Conservation (phyloP, 2,329 filamentous ascomycete genomes). For the Microsporum ferrugineum region DNA sequence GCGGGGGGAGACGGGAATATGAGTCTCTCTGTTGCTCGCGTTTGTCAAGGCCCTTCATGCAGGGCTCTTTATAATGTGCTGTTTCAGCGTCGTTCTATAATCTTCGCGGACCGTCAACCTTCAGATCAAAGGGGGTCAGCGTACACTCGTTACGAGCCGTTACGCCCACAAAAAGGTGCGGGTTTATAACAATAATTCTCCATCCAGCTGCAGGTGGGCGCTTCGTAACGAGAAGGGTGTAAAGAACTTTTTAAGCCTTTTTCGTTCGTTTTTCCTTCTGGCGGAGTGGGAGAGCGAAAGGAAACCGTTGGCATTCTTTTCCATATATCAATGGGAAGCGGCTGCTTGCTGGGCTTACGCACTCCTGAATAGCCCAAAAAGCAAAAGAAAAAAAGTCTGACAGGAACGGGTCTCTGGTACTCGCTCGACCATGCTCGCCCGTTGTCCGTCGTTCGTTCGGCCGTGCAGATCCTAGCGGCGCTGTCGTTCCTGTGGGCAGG, state of each 20-base stretch:
- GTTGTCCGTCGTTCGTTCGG: neutral
- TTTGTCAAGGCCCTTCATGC: neutral
- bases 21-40: neutral
- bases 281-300: neutral
- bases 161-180: neutral
- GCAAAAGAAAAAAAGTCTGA: neutral
- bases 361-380: neutral
- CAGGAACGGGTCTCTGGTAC: neutral
- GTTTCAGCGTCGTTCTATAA: neutral
- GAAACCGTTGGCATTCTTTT: neutral
- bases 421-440: neutral
- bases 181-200: neutral
- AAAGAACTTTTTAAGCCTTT: neutral
- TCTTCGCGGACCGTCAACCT: neutral
- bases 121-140: too few species aligned
- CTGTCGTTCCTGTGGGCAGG: neutral
- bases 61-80: neutral
- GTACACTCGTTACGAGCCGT: neutral
- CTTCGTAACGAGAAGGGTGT: neutral
- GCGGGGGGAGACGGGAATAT: neutral
- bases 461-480: neutral
- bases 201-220: neutral
- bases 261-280: constrained; percentile 2
- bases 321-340: neutral
- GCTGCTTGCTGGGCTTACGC: neutral